Base-by-base conservation (phyloP, 192 early-diverging fungal species). In the Gryganskiella cystojenkinii region DNA sequence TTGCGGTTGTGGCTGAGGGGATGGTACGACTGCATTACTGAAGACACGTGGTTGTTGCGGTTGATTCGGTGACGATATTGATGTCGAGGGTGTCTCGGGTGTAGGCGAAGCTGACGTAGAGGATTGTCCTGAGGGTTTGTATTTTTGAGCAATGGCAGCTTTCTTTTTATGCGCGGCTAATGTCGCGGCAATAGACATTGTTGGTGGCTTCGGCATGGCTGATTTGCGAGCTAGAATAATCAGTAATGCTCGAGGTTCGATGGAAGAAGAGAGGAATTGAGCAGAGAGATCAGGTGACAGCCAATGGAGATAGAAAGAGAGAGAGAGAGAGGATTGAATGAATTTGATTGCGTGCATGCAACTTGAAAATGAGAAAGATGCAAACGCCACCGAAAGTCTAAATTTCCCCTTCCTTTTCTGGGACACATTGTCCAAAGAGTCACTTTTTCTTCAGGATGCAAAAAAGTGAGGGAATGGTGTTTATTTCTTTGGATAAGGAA, bases 131-230 rank as follows among this genome's bases (percentile, higher is more conserved):
- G 54, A 20, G 17, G 59, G 30, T 22, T 71, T 59, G 42, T 55
- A 61, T 54, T 78, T 78, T 7, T 58, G 56, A 22, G 35, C 10
- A 13, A 57, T 64, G 3, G 61, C 55, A 1, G 65, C 47, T 22
- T 64, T 78, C 0, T 33, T 69, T 20, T 56, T 57, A 44, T 78
- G 74, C 2, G 74, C 74, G 34, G 74, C 74, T 19, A 78, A 25
- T 11, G 74, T 78, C 11, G 74, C 74, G 9, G 66, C 74, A 28
- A 78, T 68, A 9, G 74, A 78, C 66, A 69, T 78, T 31, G 51
- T 45, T 3, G 56, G 54, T 25, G 43, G 57, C 20, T 53, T 43
- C 11, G 61, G 47, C 67, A 57, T 69, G 25, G 34, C 35, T 22
- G 43, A 47, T 28, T n/a, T 0, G 20, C 35, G 34, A 19, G 19